Percentiles rank a stretch among this genome's conserved stretches.
Conservation (phyloP, 2,329 filamentous ascomycete species). For the Calonectria leucothoes region DNA sequence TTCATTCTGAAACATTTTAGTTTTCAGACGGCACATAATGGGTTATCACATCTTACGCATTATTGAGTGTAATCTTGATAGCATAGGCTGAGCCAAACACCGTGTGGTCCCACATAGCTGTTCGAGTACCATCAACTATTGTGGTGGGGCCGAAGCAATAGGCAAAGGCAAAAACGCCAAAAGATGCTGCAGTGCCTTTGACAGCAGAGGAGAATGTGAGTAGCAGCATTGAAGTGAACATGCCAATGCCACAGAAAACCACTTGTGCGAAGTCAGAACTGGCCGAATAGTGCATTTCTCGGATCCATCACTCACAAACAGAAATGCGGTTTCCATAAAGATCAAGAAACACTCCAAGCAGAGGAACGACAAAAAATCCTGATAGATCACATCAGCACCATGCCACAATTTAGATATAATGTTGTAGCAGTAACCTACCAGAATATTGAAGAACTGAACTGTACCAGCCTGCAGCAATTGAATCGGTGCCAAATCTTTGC, state of each 20-base stretch:
- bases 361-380: constrained; percentile 67
- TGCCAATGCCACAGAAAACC: constrained; percentile 51
- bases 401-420: background rate
- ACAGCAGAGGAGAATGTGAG: constrained; percentile 61
- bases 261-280: background rate
- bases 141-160: constrained; percentile 64
- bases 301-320: constrained; percentile 49
- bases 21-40: no score
- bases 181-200: constrained; percentile 65
- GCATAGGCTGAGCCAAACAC: constrained; percentile 70
- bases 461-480: constrained; percentile 69
- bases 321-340: constrained; percentile 63
- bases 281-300: background rate
- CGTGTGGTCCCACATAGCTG: constrained; percentile 66
- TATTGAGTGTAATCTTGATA: constrained; percentile 70
- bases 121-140: constrained; percentile 71
- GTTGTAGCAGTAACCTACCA: background rate
- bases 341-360: constrained; percentile 66
- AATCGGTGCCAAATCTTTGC: constrained; percentile 63
- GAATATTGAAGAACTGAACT: constrained; percentile 63
- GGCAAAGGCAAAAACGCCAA: constrained; percentile 68
- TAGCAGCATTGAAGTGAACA: constrained; percentile 63
- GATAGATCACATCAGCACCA: constrained; percentile 16
- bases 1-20: background rate
- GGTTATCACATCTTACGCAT: constrained; percentile 42